A percentile compares a stretch with the other conserved stretches of the same genome.
Evolutionary conservation across 2,329 filamentous ascomycete species (phyloP).

Genomic region (Rhynchosporium graminicola): DNA sequence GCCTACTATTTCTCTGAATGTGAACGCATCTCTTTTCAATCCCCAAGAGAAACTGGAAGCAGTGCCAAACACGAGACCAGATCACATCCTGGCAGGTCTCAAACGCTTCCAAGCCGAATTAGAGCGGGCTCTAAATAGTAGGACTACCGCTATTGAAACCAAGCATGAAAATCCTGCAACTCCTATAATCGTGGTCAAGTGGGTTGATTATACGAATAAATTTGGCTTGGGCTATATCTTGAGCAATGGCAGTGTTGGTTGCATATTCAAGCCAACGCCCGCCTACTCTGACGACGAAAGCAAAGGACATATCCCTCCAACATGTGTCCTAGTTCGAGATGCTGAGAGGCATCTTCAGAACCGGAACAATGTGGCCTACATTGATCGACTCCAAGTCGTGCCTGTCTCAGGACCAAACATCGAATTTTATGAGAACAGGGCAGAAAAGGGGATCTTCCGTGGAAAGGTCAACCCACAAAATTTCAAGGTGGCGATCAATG

Average conservation of each 20-base stretch:
- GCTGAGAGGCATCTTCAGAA: conserved; percentile 71
- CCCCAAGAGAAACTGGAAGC: conserved; percentile 52
- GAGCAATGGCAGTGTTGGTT: conserved; percentile 78
- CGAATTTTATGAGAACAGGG: conserved; percentile 74
- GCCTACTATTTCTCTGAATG: conserved; percentile 45
- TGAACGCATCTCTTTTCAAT: conserved; percentile 50
- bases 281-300: conserved; percentile 50
- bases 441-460: conserved; percentile 61
- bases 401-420: conserved; percentile 63
- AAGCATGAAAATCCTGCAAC: conserved; percentile 53
- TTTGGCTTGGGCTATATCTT: conserved; percentile 83
- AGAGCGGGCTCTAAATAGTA: conserved; percentile 62
- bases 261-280: conserved; percentile 57
- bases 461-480: conserved; percentile 65
- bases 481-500: conserved; percentile 56
- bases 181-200: conserved; percentile 70
- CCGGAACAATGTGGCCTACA: conserved; percentile 55
- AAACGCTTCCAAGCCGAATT: conserved; percentile 59
- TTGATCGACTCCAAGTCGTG: conserved; percentile 60
- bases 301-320: conserved; percentile 61
- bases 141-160: conserved; percentile 61
- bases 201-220: conserved; percentile 88
- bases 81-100: conserved; percentile 57
- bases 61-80: conserved; percentile 57
- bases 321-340: conserved; percentile 69